Conservation (phyloP, 345 rosid species). For the Eucalyptus curtisii region DNA sequence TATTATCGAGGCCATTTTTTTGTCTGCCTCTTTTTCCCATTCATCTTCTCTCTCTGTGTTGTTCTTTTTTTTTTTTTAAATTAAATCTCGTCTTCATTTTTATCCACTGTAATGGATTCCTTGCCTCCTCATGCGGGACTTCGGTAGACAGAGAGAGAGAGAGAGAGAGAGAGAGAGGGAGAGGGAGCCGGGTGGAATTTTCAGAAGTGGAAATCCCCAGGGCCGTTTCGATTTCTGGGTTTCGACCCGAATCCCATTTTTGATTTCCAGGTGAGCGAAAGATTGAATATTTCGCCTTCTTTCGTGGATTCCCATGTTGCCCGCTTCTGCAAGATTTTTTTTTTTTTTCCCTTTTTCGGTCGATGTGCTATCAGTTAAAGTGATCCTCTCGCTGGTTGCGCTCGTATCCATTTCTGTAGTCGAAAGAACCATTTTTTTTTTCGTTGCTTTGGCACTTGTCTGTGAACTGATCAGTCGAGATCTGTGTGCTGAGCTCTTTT, state of each 20-base stretch:
- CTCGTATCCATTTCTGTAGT: not conserved
- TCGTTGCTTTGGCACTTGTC: not conserved
- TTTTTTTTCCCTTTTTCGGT: not conserved
- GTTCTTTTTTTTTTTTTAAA: not conserved
- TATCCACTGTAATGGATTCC: not conserved
- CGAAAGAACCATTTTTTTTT: not conserved
- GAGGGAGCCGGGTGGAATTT: not conserved
- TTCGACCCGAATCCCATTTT: not conserved
- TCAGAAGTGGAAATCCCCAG: not conserved
- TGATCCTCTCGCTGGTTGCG: not conserved
- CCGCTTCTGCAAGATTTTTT: not conserved
- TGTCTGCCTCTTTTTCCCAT: not conserved
- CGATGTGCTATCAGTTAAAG: not conserved
- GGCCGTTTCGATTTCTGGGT: not conserved
- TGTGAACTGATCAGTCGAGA: not conserved
- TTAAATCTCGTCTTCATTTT: not conserved
- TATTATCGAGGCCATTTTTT: not conserved
- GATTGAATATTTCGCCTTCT: not conserved
- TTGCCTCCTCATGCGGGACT: constrained; percentile 11
- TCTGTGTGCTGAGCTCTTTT: not conserved
- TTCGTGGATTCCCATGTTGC: not conserved
- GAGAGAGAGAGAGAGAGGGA: not conserved
- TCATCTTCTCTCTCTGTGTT: not conserved
- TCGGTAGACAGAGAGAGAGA: not conserved
- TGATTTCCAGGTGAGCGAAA: constrained; percentile 6